Percentiles rank a stretch among this genome's conserved stretches.
These are phyloP conservation scores for Mucor piriformis DNA, from an alignment of 371 early-diverging fungal species.

Conservation along the genomic window DNA sequence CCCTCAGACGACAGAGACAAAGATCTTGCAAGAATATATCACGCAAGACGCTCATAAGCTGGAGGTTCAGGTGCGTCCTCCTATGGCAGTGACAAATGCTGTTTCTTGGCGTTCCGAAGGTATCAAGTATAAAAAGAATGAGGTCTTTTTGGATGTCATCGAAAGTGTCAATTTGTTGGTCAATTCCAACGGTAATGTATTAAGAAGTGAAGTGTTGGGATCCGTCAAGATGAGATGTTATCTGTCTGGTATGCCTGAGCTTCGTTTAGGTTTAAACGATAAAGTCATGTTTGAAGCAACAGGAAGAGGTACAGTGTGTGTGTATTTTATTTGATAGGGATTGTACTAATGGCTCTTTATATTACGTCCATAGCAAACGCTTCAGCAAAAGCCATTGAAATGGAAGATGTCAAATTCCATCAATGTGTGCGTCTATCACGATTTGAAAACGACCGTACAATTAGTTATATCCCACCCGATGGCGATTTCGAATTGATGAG, in stretches of 20 bases:
- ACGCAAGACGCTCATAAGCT: constrained; percentile 97
- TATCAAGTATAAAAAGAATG: constrained; percentile 96
- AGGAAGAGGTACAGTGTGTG: constrained; percentile 68
- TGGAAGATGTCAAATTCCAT: constrained; percentile 99
- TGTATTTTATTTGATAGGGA: too few relatives aligned
- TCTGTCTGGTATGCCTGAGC: constrained; percentile 98
- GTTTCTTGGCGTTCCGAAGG: constrained; percentile 98
- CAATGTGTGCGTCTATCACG: constrained; percentile 96
- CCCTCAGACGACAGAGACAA: constrained; percentile 97
- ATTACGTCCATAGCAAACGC: too few relatives aligned
- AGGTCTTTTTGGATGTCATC: constrained; percentile 97
- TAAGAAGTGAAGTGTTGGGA: constrained; percentile 95
- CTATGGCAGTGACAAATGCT: constrained; percentile 97
- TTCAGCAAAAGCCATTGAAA: constrained; percentile 95
- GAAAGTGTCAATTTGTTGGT: constrained; percentile 97
- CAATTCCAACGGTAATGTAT: constrained; percentile 93
- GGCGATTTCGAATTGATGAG: constrained; percentile 99
- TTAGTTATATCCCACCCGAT: constrained; percentile 90
- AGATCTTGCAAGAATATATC: constrained; percentile 97
- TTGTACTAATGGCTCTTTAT: too few relatives aligned
- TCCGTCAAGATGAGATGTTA: constrained; percentile 96
- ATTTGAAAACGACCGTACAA: constrained; percentile 97
- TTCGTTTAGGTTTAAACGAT: constrained; percentile 96
- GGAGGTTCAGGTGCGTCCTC: constrained; percentile 88
- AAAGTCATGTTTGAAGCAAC: constrained; percentile 97